These are phyloP conservation scores for Tylopilus vinaceipallidus DNA, from an alignment of 768 basidiomycete species.

Conservation along the genomic window DNA sequence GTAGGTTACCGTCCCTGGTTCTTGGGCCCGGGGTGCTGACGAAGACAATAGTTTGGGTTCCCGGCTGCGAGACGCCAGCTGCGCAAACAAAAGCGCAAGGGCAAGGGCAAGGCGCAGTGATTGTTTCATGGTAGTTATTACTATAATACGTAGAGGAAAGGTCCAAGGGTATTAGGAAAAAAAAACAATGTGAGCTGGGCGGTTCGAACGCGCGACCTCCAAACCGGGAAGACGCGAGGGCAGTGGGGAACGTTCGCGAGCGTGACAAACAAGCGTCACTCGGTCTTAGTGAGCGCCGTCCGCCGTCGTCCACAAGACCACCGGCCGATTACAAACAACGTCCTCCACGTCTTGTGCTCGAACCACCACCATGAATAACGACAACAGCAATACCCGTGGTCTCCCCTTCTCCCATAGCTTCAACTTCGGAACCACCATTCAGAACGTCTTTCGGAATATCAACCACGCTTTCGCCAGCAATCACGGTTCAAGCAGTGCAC, in stretches of 20 bases:
- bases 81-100: constrained; percentile 32
- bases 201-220: constrained; percentile 16
- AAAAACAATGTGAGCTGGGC: not conserved
- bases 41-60: constrained; percentile 55
- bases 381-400: constrained; percentile 2
- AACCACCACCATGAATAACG: constrained; percentile 15
- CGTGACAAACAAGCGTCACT: constrained; percentile 22
- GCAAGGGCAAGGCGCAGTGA: constrained; percentile 34
- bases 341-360: constrained; percentile 11
- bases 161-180: no score
- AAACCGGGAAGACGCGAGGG: not conserved
- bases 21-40: constrained; percentile 8
- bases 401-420: constrained; percentile 18
- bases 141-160: no score
- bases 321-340: constrained; percentile 8
- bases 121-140: not conserved
- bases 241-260: constrained; percentile 29
- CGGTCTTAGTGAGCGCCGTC: not conserved
- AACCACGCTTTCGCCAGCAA: constrained; percentile 30
- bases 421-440: constrained; percentile 27
- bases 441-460: constrained; percentile 30
- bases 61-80: constrained; percentile 56
- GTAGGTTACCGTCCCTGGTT: constrained; percentile 38
- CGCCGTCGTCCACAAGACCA: not conserved
- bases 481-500: constrained; percentile 4